Evolutionary conservation across 1,139 yeast species (phyloP), one percentile per base, ranked within the genome.

Genomic region (Lodderomyces oxycetoniae): DNA sequence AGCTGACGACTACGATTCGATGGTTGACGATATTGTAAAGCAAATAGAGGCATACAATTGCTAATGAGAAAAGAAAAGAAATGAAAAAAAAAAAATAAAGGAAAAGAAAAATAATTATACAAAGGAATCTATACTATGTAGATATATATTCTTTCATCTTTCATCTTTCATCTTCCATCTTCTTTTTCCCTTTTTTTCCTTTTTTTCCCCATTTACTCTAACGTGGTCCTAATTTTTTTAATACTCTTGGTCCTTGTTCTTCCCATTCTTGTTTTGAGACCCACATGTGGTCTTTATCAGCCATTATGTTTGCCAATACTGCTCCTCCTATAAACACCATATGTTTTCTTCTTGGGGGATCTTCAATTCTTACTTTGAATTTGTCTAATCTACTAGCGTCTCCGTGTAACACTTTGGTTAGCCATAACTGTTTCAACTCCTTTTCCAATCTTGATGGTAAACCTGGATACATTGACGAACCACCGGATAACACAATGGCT

Each of bases 241-340:
- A 77, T 14, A 87, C 77, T 34, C 91, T 74, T 29, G 95, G 76
- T 25, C 97, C 98, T 53, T 84, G 86, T 64, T 91, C 99, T 58
- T 87, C 93, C 98, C 98, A 91, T 64, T 91, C 99, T 55, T 83
- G 86, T 58, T 84, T 88, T 37, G 89, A 71, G 50, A 93, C 77
- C 99, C 99, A 89, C 95, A 91, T 85, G 54, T 88, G 96, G 45
- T 89, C 96, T 61, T 89, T 91, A 58, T 91, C 96, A 31, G 95
- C 95, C 97, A 93, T 91, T 50, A 91, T 91, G 53, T 85, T 88
- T 24, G 99, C 98, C 54, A 91, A 72, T 13, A 91, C 98, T 5
- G 98, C 98, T 53, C 99, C 99, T 49, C 99, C 99, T 47, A 91
- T 81, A 62, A 91, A 91, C 28, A 91, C 99, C 96, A 91, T 91